phyloP scores from a whole-genome alignment of 805 yeast species.

The Schwanniomyces occidentalis region DNA sequence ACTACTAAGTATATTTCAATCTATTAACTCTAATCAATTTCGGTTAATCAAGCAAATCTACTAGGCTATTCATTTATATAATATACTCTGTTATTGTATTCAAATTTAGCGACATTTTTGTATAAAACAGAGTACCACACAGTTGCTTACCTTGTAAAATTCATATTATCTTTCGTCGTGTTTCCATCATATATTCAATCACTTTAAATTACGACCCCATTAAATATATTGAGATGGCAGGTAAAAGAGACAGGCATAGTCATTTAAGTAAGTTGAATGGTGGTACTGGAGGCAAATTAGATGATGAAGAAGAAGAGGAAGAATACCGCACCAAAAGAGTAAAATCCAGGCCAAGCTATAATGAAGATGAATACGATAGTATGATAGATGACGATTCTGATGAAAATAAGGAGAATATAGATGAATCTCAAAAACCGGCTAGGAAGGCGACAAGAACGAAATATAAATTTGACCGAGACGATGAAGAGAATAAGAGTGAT shows the following conservation, averaged over 20 bases:
- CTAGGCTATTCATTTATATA: too few species aligned
- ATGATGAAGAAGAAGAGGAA: slow-evolving; percentile 17
- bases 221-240: slow-evolving; percentile 12
- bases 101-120: too few species aligned
- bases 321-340: slow-evolving; percentile 1
- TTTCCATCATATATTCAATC: too few species aligned
- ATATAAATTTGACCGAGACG: slow-evolving; percentile 8
- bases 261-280: slow-evolving; percentile 5
- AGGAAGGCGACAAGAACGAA: too few species aligned
- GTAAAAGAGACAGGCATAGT: slow-evolving; percentile 10
- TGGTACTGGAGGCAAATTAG: slow-evolving; percentile 4
- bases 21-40: too few species aligned
- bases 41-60: too few species aligned
- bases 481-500: background rate
- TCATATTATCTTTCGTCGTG: too few species aligned
- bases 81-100: too few species aligned
- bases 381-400: slow-evolving; percentile 7
- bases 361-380: slow-evolving; percentile 21
- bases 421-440: too few species aligned
- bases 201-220: slow-evolving; percentile 13
- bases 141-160: too few species aligned
- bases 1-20: too few species aligned
- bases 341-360: slow-evolving; percentile 23
- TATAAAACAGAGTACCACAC: too few species aligned
- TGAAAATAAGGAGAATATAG: slow-evolving; percentile 6